Base-by-base conservation (phyloP, 2,329 filamentous ascomycete genomes). In the Daldinia sp. region DNA sequence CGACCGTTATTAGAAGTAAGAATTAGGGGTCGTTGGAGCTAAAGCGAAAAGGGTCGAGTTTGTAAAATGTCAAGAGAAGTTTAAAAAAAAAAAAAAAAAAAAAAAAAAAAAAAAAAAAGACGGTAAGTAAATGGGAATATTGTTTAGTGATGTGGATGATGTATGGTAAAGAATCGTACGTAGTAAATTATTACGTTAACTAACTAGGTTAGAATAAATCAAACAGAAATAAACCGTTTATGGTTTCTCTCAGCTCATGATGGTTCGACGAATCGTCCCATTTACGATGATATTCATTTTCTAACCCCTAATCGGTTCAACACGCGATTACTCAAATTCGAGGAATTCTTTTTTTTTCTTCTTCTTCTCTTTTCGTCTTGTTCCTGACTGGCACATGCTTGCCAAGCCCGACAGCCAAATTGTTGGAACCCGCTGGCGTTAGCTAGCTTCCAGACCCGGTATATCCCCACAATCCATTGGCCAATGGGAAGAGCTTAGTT, bases 221-320 rank as follows among this genome's bases (percentile, higher is more conserved):
- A 34, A 55, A 25, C 10, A 15, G 11, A 35, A 13, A 35, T 21
- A 47, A 49, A 43, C 5, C 27, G 34, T 41, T 39, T 27, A 43
- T 3, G 23, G 34, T 41, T 39, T 27, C 34, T 61, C 69, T 74
- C 72, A 73, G 70, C 37, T 74, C 72, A 74, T 74, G 66, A 71
- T 74, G 71, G 72, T 64, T 72, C 71, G 71, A 74, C 71, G 57
- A 58, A 68, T 72, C 69, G 68, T 69, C 64, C 71, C 64, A 71
- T 67, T 3, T 17, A 49, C 17, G 51, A 13, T 51, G 61, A 64
- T 64, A 53, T 68, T 66, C 65, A 59, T 68, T 61, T 63, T 59
- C 53, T 50, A 30, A n/a, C 61, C 61, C 59, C 62, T 65, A 63
- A 67, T 63, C 34, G 30, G 49, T 17, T 49, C 29, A 51, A 30